Evolutionary conservation across 2,329 filamentous ascomycete species (phyloP).

Genomic region (Colletotrichum tamarilloi): DNA sequence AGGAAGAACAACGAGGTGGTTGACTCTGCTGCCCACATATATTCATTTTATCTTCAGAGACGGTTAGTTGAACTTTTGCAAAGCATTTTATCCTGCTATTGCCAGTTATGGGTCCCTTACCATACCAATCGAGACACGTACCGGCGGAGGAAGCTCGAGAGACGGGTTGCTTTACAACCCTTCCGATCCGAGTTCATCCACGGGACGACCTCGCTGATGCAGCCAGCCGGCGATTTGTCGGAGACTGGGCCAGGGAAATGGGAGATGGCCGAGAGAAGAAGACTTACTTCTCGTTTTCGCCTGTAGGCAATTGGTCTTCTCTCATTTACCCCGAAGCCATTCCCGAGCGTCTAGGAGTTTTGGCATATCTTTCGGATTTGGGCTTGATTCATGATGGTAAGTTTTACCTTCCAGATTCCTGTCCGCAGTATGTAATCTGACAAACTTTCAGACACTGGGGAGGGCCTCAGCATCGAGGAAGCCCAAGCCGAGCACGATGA

Average conservation of each 20-base stretch:
- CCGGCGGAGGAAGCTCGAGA: too few relatives aligned
- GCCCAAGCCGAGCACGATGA: constrained; percentile 12
- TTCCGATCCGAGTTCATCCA: constrained; percentile 21
- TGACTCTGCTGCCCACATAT: too few relatives aligned
- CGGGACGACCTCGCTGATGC: constrained; percentile 18
- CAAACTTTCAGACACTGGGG: not conserved
- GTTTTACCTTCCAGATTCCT: not conserved
- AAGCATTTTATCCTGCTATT: too few relatives aligned
- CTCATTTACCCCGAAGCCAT: constrained; percentile 25
- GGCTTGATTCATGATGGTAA: constrained; percentile 25
- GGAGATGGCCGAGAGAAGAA: constrained; percentile 18
- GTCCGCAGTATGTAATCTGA: not conserved
- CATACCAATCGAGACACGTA: too few relatives aligned
- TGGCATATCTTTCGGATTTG: constrained; percentile 16
- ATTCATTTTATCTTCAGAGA: too few relatives aligned
- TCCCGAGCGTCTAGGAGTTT: constrained; percentile 6
- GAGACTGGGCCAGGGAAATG: not conserved
- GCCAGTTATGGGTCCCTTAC: too few relatives aligned
- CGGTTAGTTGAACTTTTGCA: too few relatives aligned
- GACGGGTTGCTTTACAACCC: constrained; percentile 19
- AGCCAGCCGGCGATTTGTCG: constrained; percentile 6
- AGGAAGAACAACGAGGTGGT: too few relatives aligned
- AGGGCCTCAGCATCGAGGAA: constrained; percentile 11
- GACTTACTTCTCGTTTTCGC: constrained; percentile 15
- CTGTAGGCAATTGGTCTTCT: constrained; percentile 20